Evolutionary conservation across 2,329 filamentous ascomycete species (phyloP).

Genomic region (Phoma sp.): DNA sequence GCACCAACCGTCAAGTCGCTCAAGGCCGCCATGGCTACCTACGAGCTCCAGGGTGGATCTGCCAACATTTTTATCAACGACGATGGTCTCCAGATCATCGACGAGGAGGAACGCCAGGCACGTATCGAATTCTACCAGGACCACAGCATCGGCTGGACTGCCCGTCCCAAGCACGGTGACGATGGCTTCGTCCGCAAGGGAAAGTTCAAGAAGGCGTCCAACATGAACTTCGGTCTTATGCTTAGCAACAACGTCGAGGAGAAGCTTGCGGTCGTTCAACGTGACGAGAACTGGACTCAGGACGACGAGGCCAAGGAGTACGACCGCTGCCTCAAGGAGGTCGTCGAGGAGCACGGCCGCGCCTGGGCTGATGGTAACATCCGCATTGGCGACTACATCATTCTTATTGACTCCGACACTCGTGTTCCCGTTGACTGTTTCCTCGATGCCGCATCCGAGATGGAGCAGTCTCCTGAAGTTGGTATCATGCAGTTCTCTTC

Average conservation of each 20-base stretch:
- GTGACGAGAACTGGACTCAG: slow-evolving; percentile 44
- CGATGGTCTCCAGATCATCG: slow-evolving; percentile 67
- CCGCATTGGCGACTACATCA: slow-evolving; percentile 79
- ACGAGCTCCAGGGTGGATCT: slow-evolving; percentile 62
- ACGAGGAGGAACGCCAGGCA: slow-evolving; percentile 51
- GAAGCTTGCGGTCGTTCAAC: slow-evolving; percentile 54
- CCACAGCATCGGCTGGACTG: slow-evolving; percentile 55
- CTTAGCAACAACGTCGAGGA: slow-evolving; percentile 67
- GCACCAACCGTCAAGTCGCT: slow-evolving; percentile 75
- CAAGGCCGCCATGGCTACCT: slow-evolving; percentile 65
- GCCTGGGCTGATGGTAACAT: slow-evolving; percentile 85
- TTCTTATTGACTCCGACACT: slow-evolving; percentile 76
- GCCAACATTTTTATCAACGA: slow-evolving; percentile 71
- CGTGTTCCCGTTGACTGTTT: slow-evolving; percentile 77
- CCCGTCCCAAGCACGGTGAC: slow-evolving; percentile 49
- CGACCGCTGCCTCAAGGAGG: slow-evolving; percentile 60
- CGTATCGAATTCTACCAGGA: slow-evolving; percentile 55
- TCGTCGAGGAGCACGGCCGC: slow-evolving; percentile 69
- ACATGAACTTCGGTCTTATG: slow-evolving; percentile 73
- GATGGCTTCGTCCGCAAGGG: slow-evolving; percentile 36
- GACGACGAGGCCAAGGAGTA: slow-evolving; percentile 30
- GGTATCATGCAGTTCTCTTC: slow-evolving; percentile 77
- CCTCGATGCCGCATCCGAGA: slow-evolving; percentile 76
- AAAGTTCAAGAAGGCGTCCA: slow-evolving; percentile 58
- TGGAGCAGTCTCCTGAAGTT: slow-evolving; percentile 78